These are phyloP conservation scores for Candolleomyces aberdarensis DNA, from an alignment of 768 basidiomycete genomes.

Conservation along the genomic window DNA sequence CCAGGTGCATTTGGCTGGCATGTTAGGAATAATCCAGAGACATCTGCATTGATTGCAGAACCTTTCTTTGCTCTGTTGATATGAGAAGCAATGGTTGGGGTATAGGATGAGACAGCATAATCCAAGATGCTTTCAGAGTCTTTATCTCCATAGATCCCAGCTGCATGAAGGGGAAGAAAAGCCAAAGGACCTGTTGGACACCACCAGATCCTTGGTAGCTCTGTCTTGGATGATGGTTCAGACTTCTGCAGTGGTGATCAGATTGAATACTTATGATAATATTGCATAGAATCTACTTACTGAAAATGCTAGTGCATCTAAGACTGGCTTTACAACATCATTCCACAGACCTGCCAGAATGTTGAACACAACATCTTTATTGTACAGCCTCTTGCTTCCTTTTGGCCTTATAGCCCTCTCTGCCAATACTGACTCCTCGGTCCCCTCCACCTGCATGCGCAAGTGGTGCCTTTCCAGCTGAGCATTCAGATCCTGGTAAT, in stretches of 20 bases:
- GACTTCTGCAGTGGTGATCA: neutral
- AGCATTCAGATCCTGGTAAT: neutral
- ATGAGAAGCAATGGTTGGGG: conserved; percentile 7
- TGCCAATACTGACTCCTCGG: neutral
- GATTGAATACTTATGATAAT: neutral
- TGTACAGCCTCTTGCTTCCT: no score
- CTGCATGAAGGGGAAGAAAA: conserved; percentile 18
- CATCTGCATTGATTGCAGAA: neutral
- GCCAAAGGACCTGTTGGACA: conserved; percentile 24
- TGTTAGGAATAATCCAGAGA: neutral
- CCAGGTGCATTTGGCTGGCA: neutral
- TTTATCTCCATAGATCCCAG: conserved; percentile 6
- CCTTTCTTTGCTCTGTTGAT: neutral
- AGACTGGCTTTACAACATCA: conserved; percentile 6
- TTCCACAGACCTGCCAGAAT: conserved; percentile 6
- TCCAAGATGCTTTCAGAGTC: neutral
- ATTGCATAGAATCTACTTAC: neutral
- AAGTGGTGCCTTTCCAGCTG: neutral
- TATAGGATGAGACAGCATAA: conserved; percentile 14
- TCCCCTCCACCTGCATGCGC: neutral
- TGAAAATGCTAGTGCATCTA: neutral
- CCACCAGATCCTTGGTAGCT: conserved; percentile 21
- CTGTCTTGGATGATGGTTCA: neutral
- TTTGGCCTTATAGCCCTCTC: neutral
- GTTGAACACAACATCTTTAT: neutral